Evolutionary conservation across 768 basidiomycete species (phyloP).

Genomic region (Rossbeevera mucosa): DNA sequence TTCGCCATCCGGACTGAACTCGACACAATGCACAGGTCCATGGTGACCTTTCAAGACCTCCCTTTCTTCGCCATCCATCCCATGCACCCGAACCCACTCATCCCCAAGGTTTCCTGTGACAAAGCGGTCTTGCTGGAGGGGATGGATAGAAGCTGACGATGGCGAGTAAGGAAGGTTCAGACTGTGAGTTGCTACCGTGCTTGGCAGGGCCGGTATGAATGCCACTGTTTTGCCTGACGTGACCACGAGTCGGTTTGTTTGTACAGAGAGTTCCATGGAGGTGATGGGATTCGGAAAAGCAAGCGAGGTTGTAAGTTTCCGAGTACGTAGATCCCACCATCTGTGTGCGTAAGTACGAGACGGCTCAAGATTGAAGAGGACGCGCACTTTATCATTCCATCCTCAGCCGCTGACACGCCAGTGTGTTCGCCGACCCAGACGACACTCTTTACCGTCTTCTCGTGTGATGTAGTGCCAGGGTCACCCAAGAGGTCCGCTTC

Average conservation of each 20-base stretch:
- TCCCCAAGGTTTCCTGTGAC: conserved; percentile 87
- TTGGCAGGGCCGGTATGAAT: conserved; percentile 77
- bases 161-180: conserved; percentile 80
- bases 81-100: conserved; percentile 96
- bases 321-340: conserved; percentile 95
- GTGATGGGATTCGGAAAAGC: conserved; percentile 78
- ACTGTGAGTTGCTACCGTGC: conserved; percentile 62
- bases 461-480: conserved; percentile 60
- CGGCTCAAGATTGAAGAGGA: neutral
- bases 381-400: conserved; percentile 78
- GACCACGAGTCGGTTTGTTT: conserved; percentile 79
- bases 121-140: conserved; percentile 81
- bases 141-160: conserved; percentile 94
- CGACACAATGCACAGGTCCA: conserved; percentile 92
- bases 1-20: conserved; percentile 95
- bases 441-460: conserved; percentile 88
- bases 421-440: conserved; percentile 89
- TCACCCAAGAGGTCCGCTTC: conserved; percentile 79
- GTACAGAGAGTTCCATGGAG: conserved; percentile 87
- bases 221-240: conserved; percentile 90
- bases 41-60: conserved; percentile 96
- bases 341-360: conserved; percentile 38
- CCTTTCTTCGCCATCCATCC: conserved; percentile 82
- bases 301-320: conserved; percentile 63
- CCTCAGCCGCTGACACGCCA: conserved; percentile 88